These are phyloP conservation scores for Aspergillus coremiiformis DNA, from an alignment of 495 filamentous ascomycete species.

Conservation along the genomic window DNA sequence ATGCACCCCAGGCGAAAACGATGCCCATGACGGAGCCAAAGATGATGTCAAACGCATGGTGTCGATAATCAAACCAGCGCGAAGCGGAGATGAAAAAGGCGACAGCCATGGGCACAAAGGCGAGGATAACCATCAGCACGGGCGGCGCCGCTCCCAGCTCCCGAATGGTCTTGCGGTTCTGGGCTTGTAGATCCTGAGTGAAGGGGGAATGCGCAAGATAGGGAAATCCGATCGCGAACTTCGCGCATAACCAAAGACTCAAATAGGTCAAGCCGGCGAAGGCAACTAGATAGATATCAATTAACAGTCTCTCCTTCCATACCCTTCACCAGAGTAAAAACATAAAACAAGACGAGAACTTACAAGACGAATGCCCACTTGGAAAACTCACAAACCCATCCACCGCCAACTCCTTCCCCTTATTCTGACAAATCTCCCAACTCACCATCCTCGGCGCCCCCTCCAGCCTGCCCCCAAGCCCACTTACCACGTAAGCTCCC, in stretches of 20 bases:
- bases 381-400: conserved; percentile 65
- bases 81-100: conserved; percentile 57
- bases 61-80: conserved; percentile 56
- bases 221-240: conserved; percentile 55
- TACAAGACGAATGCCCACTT: conserved; percentile 61
- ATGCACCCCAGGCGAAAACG: conserved; percentile 47
- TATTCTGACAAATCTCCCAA: conserved; percentile 46
- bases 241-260: conserved; percentile 55
- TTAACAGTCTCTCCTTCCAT: neutral
- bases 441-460: conserved; percentile 44
- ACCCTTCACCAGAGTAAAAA: no score
- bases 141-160: conserved; percentile 53
- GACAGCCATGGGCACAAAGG: conserved; percentile 47
- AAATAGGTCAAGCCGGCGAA: conserved; percentile 59
- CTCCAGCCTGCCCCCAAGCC: conserved; percentile 37
- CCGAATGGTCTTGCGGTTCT: conserved; percentile 27
- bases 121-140: conserved; percentile 47
- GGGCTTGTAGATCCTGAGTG: conserved; percentile 17
- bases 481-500: conserved; percentile 38
- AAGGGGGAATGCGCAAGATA: conserved; percentile 44
- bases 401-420: conserved; percentile 28
- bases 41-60: conserved; percentile 60
- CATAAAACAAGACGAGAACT: conserved; percentile 16
- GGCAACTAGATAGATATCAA: conserved; percentile 35
- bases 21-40: conserved; percentile 52